A percentile compares a stretch with the other conserved stretches of the same genome.
Evolutionary conservation across 1,139 yeast genomes (phyloP).

Genomic region (Sugiyamaella sp.): DNA sequence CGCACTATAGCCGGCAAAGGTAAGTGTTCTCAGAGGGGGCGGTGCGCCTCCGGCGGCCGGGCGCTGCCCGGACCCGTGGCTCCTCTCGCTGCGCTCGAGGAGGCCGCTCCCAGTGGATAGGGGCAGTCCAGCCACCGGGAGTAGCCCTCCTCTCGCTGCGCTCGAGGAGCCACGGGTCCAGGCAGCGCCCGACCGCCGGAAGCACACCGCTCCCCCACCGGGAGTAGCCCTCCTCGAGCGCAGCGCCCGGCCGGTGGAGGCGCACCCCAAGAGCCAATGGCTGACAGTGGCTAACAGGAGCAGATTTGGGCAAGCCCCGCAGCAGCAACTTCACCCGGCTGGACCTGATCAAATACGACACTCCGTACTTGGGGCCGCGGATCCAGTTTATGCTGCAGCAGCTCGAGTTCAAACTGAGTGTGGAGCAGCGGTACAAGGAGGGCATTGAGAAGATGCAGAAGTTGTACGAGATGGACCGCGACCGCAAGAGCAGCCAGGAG

Average conservation of each 20-base stretch:
- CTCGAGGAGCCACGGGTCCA: background rate
- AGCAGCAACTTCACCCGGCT: slow-evolving; percentile 46
- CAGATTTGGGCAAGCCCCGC: slow-evolving; percentile 22
- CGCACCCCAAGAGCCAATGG: background rate
- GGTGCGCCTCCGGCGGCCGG: slow-evolving; percentile 9
- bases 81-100: background rate
- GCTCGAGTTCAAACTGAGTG: slow-evolving; percentile 87
- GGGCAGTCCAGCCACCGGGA: too few species aligned
- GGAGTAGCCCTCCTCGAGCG: too few species aligned
- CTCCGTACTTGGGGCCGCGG: slow-evolving; percentile 93
- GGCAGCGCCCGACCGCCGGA: too few species aligned
- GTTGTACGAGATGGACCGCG: slow-evolving; percentile 89
- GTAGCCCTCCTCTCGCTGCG: background rate
- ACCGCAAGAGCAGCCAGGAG: slow-evolving; percentile 77
- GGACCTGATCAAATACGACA: slow-evolving; percentile 87
- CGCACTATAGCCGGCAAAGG: slow-evolving; percentile 29
- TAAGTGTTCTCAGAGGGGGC: slow-evolving; percentile 18
- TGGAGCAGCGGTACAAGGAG: slow-evolving; percentile 88
- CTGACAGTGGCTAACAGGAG: background rate
- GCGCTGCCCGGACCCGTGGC: slow-evolving; percentile 7
- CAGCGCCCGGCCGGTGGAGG: background rate
- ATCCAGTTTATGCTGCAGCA: slow-evolving; percentile 95
- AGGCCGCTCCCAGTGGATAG: too few species aligned
- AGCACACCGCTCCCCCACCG: too few species aligned
- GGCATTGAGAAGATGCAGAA: slow-evolving; percentile 90